Evolutionary conservation across 768 basidiomycete species (phyloP), one percentile per base, ranked within the genome.

Genomic region (Wakefieldia striispora): DNA sequence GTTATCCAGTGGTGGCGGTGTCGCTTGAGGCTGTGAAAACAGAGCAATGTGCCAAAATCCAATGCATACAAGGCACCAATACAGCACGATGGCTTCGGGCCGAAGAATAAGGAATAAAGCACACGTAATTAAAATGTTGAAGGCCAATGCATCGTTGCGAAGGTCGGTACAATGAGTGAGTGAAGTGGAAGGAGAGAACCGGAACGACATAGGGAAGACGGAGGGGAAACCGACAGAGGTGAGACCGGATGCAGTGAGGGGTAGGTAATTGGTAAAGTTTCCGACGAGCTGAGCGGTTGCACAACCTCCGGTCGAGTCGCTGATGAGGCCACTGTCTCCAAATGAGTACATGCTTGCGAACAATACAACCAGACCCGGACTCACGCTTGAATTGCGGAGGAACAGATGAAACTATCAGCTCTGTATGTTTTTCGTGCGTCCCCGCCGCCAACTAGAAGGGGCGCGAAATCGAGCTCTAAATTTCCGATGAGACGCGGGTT

Each of bases 361-460:
- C 7, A 29, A 54, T 26, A 49, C 39, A 14, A 35, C 47, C 45
- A 20, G 45, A 33, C 33, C 14, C 16, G 6, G 33, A 77, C 80
- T 67, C 64, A 91, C 84, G 83, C 81, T 72, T 93, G 91, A 35
- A 84, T 74, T 35, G 89, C 91, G 36, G 91, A 83, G 36, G 88
- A 82, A 64, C 92, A 94, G 33, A 93, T 80, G 64, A 93, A 94
- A 48, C 77, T 83, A 64, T 94, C 92, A 2, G 83, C 89, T 60
- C 92, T 78, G 60, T 93, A 94, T 4, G 90, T 92, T 35, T 63
- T 62, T 40, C 82, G 74, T 1, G 53, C 53, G 68, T 91, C 90
- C 3, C 91, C 89, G 16, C 92, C 92, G n/a, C 92, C 91, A 2
- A 94, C 86, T 40, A 94, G 75, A 20, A 93, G 72, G 7, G 91